phyloP scores from a whole-genome alignment of 2,329 filamentous ascomycete genomes.

The Chaetoscypha palmicola region DNA sequence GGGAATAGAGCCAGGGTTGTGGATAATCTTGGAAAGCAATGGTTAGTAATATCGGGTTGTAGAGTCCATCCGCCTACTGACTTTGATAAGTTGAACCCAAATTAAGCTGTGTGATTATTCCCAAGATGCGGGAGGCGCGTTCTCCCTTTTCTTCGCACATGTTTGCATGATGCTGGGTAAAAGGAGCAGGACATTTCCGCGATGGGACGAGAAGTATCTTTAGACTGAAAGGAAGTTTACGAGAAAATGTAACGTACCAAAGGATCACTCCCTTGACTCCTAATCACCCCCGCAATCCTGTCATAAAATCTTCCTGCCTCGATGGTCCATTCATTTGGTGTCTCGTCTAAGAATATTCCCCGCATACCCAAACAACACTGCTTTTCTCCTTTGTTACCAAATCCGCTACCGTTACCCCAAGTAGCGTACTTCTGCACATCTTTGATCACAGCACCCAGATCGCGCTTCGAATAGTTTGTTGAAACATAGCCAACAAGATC shows the following conservation, averaged over 20 bases:
- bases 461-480: slow-evolving; percentile 29
- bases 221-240: not conserved
- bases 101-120: too few relatives aligned
- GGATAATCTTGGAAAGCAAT: slow-evolving; percentile 2
- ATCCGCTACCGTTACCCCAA: slow-evolving; percentile 24
- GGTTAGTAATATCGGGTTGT: too few relatives aligned
- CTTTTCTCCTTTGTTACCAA: not conserved
- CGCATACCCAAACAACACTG: slow-evolving; percentile 5
- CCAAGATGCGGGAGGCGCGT: too few relatives aligned
- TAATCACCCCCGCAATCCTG: not conserved
- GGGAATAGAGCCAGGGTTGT: slow-evolving; percentile 6
- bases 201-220: too few relatives aligned
- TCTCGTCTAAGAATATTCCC: slow-evolving; percentile 19
- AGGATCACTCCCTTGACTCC: not conserved
- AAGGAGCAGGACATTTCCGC: too few relatives aligned
- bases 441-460: slow-evolving; percentile 26
- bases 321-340: slow-evolving; percentile 3
- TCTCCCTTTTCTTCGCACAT: too few relatives aligned
- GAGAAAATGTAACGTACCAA: slow-evolving; percentile 1
- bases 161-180: too few relatives aligned
- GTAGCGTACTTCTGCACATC: slow-evolving; percentile 32
- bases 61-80: too few relatives aligned
- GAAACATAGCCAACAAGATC: slow-evolving; percentile 34
- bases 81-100: too few relatives aligned
- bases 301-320: slow-evolving; percentile 1